phyloP scores from a whole-genome alignment of 768 basidiomycete species.

The Leccinum olivaceopallidum region DNA sequence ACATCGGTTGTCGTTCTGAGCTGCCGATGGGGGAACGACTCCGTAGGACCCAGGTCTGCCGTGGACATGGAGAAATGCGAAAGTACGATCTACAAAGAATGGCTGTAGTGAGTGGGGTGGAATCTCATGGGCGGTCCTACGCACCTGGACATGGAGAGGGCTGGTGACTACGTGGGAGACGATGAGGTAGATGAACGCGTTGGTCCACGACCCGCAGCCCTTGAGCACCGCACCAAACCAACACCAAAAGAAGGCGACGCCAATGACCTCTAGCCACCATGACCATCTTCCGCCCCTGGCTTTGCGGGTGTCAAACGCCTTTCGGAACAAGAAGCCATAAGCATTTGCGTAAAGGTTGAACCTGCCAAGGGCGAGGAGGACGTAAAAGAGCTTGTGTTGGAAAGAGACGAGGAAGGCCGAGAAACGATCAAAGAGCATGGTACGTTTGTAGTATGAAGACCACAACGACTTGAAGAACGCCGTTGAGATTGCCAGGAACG shows the following conservation, averaged over 20 bases:
- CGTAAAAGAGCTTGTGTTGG: constrained; percentile 93
- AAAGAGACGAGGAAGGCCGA: constrained; percentile 64
- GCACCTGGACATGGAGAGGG: constrained; percentile 92
- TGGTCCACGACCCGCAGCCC: constrained; percentile 71
- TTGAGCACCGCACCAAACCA: constrained; percentile 80
- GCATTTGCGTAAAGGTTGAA: constrained; percentile 95
- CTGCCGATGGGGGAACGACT: constrained; percentile 93
- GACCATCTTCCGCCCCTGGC: constrained; percentile 75
- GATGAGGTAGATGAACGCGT: constrained; percentile 69
- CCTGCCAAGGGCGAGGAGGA: constrained; percentile 85
- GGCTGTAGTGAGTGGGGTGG: constrained; percentile 7
- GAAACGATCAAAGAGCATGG: constrained; percentile 75
- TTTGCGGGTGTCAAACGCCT: constrained; percentile 61
- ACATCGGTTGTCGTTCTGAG: constrained; percentile 98
- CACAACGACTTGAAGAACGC: constrained; percentile 83
- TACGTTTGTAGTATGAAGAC: constrained; percentile 93
- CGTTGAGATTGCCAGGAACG: constrained; percentile 93
- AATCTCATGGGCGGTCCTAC: constrained; percentile 18
- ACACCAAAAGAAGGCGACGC: constrained; percentile 80
- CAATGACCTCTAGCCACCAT: constrained; percentile 73
- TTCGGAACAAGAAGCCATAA: constrained; percentile 71
- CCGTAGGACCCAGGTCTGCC: constrained; percentile 82
- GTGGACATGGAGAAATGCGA: constrained; percentile 98
- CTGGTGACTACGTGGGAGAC: constrained; percentile 86
- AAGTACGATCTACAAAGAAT: constrained; percentile 71